A percentile compares a stretch with the other conserved stretches of the same genome.
These are phyloP conservation scores for Talaromyces funiculosus DNA, from an alignment of 2,329 filamentous ascomycete genomes.

Conservation along the genomic window DNA sequence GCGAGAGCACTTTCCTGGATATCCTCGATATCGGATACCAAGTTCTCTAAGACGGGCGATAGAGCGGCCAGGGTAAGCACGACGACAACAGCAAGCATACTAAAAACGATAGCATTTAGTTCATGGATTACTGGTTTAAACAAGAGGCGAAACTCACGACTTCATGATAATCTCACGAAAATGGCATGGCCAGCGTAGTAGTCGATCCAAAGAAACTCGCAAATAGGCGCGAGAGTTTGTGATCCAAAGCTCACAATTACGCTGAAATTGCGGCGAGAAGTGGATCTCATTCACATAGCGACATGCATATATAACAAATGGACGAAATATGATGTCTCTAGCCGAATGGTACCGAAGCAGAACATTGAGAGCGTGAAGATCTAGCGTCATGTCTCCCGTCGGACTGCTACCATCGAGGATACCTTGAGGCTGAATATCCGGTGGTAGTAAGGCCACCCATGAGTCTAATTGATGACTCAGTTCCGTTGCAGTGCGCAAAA, in stretches of 20 bases:
- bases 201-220: not conserved
- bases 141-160: not conserved
- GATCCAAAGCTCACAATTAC: not conserved
- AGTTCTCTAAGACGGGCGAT: not conserved
- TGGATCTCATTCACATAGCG: not conserved
- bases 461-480: too few species aligned
- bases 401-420: too few species aligned
- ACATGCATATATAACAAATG: not conserved
- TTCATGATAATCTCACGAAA: not conserved
- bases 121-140: not conserved
- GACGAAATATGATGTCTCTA: too few species aligned
- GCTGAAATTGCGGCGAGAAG: not conserved
- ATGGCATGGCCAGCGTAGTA: not conserved
- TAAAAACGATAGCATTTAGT: not conserved
- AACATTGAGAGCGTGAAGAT: too few species aligned
- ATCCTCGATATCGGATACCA: not conserved
- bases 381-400: too few species aligned
- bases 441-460: too few species aligned
- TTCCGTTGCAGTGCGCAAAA: too few species aligned
- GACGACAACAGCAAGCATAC: not conserved
- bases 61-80: not conserved
- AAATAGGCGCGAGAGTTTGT: not conserved
- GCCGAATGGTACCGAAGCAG: too few species aligned
- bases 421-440: too few species aligned
- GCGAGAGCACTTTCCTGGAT: not conserved